A percentile compares a stretch with the other conserved stretches of the same genome.
Evolutionary conservation across 345 rosid genomes (phyloP).

Genomic region (Eucalyptus rudis): DNA sequence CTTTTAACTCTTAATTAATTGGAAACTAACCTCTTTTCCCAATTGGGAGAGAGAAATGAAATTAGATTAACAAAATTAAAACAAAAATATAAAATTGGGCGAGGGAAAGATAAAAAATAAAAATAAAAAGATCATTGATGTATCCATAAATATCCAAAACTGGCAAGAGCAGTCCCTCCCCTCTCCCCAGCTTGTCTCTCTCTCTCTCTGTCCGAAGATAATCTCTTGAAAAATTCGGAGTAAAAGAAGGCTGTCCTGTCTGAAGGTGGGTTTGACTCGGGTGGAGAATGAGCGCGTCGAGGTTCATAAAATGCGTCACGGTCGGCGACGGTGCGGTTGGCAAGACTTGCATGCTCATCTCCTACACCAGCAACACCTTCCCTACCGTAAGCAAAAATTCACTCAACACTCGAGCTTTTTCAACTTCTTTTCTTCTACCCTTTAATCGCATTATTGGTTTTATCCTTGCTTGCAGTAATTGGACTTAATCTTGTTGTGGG

Average conservation of each 20-base stretch:
- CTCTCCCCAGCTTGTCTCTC: not conserved
- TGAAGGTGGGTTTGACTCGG: not conserved
- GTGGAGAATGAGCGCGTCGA: slow-evolving; percentile 48
- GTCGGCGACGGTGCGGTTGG: slow-evolving; percentile 85
- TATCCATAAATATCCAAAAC: not conserved
- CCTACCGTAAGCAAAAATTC: slow-evolving; percentile 35
- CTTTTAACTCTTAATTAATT: not conserved
- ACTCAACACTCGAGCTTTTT: not conserved
- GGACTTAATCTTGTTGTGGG: not conserved
- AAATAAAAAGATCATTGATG: not conserved
- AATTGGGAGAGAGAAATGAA: not conserved
- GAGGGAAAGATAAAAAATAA: not conserved
- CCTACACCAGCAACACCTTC: slow-evolving; percentile 71
- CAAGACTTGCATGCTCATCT: slow-evolving; percentile 75
- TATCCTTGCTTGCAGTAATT: not conserved
- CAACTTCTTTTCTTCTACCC: not conserved
- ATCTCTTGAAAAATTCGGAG: not conserved
- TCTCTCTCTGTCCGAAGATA: not conserved
- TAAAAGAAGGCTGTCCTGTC: not conserved
- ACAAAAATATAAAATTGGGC: not conserved
- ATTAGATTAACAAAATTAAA: not conserved
- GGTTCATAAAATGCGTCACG: slow-evolving; percentile 73
- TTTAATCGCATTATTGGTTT: not conserved
- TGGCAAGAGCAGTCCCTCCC: not conserved
- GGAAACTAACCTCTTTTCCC: not conserved